Percentiles rank a stretch among this genome's conserved stretches.
Conservation (phyloP, 202 grass and related monocot species). For the Setaria italica region DNA sequence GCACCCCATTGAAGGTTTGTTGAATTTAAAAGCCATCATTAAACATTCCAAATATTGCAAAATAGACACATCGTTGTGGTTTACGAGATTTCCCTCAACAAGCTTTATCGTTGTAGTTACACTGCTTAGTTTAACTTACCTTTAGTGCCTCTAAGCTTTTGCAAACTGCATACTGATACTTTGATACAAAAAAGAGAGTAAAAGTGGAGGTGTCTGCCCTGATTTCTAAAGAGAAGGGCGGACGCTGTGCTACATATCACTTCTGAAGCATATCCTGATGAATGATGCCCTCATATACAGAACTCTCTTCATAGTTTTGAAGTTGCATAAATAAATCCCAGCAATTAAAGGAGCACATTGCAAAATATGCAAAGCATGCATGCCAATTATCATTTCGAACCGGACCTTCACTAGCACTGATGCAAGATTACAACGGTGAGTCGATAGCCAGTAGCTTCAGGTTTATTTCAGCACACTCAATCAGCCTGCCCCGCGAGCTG, state of each 20-base stretch:
- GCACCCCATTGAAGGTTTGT: not conserved
- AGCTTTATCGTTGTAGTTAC: not conserved
- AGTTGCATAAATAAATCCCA: not conserved
- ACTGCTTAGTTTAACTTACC: not conserved
- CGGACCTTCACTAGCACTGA: not conserved
- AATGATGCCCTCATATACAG: not conserved
- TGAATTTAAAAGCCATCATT: not conserved
- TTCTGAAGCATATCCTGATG: not conserved
- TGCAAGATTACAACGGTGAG: not conserved
- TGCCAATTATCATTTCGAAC: not conserved
- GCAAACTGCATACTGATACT: not conserved
- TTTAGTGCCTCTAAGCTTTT: not conserved
- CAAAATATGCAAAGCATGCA: not conserved
- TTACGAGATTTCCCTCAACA: not conserved
- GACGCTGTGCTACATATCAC: not conserved
- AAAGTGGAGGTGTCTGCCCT: not conserved
- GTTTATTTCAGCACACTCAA: not conserved
- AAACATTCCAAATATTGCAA: not conserved
- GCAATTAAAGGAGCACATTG: not conserved
- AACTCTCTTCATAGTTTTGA: not conserved
- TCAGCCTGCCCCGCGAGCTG: not conserved
- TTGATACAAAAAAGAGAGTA: not conserved
- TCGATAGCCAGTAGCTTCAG: not conserved
- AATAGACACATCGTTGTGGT: not conserved
- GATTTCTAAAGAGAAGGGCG: not conserved